These are phyloP conservation scores for Colletotrichum tropicale DNA, from an alignment of 2,329 filamentous ascomycete species.

Conservation along the genomic window DNA sequence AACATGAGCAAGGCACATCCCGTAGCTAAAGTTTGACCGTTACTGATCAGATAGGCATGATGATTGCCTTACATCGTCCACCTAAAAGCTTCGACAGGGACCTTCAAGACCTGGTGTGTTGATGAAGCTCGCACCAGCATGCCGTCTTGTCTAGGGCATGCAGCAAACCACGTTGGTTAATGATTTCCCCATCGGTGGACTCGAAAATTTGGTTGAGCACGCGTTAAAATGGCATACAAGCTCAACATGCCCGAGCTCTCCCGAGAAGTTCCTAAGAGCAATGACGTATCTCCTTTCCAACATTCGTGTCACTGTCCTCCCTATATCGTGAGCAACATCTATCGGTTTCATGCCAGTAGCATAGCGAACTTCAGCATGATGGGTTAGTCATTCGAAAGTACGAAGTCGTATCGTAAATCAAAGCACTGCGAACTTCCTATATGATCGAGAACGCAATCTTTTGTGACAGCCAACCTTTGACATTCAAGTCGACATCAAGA, in stretches of 20 bases:
- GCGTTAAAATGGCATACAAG: no score
- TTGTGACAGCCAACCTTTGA: accelerated
- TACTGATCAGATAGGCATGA: neutral
- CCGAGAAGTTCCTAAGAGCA: no score
- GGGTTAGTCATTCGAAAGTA: no score
- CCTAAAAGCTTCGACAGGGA: neutral
- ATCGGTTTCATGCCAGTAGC: no score
- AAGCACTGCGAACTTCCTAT: neutral
- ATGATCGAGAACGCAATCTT: neutral
- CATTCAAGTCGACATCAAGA: neutral
- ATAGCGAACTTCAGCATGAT: no score
- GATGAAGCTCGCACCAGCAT: neutral
- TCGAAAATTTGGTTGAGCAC: no score
- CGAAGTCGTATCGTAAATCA: no score
- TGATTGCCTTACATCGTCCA: neutral
- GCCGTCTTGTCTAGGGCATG: neutral
- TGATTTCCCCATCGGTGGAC: no score
- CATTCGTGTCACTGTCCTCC: no score
- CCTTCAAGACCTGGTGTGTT: neutral
- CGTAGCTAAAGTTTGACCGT: neutral
- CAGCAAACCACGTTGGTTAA: neutral
- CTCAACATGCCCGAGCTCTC: no score
- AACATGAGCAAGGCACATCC: neutral
- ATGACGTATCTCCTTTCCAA: no score
- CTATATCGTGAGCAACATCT: no score